Percentiles rank a stretch among this genome's conserved stretches.
These are phyloP conservation scores for Hyphochytrium catenoides DNA, from an alignment of 352 stramenopile species.

Conservation along the genomic window DNA sequence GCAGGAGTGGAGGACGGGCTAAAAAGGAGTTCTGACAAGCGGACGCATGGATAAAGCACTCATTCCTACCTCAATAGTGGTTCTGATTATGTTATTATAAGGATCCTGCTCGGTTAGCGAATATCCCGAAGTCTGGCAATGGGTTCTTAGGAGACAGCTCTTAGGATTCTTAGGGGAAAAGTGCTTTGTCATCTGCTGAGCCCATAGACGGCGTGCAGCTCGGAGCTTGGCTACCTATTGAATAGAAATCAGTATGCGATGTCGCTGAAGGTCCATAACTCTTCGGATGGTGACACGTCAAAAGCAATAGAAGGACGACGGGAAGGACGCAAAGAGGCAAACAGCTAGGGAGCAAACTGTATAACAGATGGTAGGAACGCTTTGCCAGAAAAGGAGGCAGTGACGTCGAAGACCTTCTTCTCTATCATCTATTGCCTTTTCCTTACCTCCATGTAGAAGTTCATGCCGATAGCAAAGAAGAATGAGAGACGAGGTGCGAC, in stretches of 20 bases:
- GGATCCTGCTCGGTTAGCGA: constrained; percentile 88
- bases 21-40: not conserved
- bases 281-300: no score
- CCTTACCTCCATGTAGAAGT: constrained; percentile 81
- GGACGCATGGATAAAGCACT: constrained; percentile 24
- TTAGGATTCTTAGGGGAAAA: constrained; percentile 83
- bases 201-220: constrained; percentile 78
- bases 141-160: constrained; percentile 75
- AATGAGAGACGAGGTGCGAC: constrained; percentile 83
- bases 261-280: not conserved
- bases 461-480: constrained; percentile 95
- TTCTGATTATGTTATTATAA: constrained; percentile 95
- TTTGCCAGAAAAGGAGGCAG: no score
- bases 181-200: constrained; percentile 72
- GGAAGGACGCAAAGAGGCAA: no score
- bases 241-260: not conserved
- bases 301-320: not conserved
- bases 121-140: constrained; percentile 91
- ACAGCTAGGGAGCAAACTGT: no score
- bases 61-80: constrained; percentile 83
- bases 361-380: no score
- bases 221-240: constrained; percentile 75
- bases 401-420: no score
- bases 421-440: no score
- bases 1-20: no score